Percentiles rank a stretch among this genome's conserved stretches.
Evolutionary conservation across 768 basidiomycete genomes (phyloP).

Genomic region (Mycena galopus): DNA sequence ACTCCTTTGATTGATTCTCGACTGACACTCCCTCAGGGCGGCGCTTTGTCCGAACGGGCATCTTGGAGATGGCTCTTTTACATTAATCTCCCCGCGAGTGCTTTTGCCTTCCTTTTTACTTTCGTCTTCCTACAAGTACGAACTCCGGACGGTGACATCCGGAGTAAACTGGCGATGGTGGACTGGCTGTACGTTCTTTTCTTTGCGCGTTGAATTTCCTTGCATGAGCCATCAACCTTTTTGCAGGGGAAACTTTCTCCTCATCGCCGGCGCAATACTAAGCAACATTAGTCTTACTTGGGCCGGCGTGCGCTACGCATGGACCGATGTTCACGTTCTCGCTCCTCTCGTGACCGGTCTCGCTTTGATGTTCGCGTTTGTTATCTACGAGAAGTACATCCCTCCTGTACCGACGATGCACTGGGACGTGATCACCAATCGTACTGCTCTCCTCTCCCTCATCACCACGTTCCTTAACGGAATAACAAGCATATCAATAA

Average conservation of each 20-base stretch:
- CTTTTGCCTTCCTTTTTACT: constrained; percentile 9
- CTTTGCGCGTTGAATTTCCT: not conserved
- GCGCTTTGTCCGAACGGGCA: not conserved
- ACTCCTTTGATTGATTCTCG: not conserved
- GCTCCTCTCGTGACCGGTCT: constrained; percentile 5
- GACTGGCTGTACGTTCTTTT: constrained; percentile 11
- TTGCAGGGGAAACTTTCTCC: not conserved
- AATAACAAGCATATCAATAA: constrained; percentile 14
- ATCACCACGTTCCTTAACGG: constrained; percentile 9
- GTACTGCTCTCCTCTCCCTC: not conserved
- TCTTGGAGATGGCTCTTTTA: constrained; percentile 14
- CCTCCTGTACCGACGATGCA: constrained; percentile 3
- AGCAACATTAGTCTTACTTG: constrained; percentile 2
- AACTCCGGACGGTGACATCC: not conserved
- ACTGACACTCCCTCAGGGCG: constrained; percentile 6
- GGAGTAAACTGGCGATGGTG: not conserved
- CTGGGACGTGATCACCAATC: constrained; percentile 2
- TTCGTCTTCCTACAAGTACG: constrained; percentile 6
- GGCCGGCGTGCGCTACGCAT: constrained; percentile 5
- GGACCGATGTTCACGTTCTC: constrained; percentile 4
- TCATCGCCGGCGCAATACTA: not conserved
- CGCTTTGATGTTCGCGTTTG: not conserved
- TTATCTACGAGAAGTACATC: constrained; percentile 2
- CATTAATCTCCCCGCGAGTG: constrained; percentile 6
- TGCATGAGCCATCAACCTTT: not conserved